Conservation (phyloP, 345 rosid genomes). For the Erucastrum elatum region DNA sequence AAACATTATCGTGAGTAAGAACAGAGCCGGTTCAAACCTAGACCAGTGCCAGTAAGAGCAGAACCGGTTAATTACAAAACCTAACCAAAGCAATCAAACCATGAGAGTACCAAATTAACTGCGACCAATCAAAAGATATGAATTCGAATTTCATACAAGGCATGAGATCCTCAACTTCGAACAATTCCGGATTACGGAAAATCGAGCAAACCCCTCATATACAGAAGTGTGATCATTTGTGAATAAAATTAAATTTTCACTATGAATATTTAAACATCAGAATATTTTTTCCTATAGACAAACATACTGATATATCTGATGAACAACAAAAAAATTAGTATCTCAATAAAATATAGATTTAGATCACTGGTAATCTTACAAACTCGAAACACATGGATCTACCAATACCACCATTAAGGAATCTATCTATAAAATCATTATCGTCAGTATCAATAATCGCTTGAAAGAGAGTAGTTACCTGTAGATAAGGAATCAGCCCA, state of each 20-base stretch:
- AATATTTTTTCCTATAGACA: background rate
- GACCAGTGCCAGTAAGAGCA: background rate
- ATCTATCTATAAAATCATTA: background rate
- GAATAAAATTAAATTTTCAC: background rate
- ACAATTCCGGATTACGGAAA: background rate
- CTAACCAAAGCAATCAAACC: slow-evolving; percentile 2
- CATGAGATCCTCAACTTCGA: slow-evolving; percentile 13
- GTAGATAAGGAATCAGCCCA: background rate
- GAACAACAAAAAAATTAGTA: background rate
- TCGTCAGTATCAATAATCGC: background rate
- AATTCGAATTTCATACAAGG: slow-evolving; percentile 12
- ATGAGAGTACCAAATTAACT: no score
- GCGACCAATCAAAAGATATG: background rate
- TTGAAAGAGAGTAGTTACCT: slow-evolving; percentile 15
- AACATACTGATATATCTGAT: background rate
- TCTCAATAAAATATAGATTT: no score
- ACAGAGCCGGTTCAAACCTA: slow-evolving; percentile 22
- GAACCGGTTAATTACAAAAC: background rate
- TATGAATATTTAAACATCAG: background rate
- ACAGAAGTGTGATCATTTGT: slow-evolving; percentile 18
- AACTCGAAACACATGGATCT: slow-evolving; percentile 15
- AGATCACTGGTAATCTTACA: background rate
- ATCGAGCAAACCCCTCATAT: slow-evolving; percentile 2
- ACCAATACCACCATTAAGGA: background rate
- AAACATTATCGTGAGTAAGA: slow-evolving; percentile 50